Base-by-base conservation (phyloP, 1,139 yeast genomes). In the Arxiozyma slooffiae region DNA sequence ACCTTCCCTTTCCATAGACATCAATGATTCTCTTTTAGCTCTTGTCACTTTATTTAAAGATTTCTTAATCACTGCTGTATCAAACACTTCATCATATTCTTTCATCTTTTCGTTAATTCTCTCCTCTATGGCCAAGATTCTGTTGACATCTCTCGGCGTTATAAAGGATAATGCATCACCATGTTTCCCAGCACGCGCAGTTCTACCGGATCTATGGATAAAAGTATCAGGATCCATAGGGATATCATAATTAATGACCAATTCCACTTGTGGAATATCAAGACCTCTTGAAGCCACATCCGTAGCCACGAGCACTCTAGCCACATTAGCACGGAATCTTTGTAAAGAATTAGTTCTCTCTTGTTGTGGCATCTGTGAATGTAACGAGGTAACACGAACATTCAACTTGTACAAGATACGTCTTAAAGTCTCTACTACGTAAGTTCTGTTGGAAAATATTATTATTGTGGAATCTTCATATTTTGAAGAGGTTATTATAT, bases 171-270 rank as follows among this genome's bases (percentile, higher is more conserved):
- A 67, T 20, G 83, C 73, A 56, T 77, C 82, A 65, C 92, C 92
- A 50, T 73, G 72, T 61, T 95, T 76, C 6, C 97, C 97, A 4
- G 98, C 98, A 77, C 99, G 85, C n/a, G 98, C 99, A 20, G 98
- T 92, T 80, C 99, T 88, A 76, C 99, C 99, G n/a, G 90, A 96
- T 67, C 99, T 76, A 71, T 92, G 99, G 52, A 92, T 87, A 62
- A 85, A 94, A 66, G 90, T 97, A 66, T 92, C 97, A 0, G 98
- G 90, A 66, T 92, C 97, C 4, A 95, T 89, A 5, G 98, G 98
- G 38, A 92, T 79, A 64, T 94, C 98, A 63, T 79, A 92, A 65
- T 94, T 92, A 37, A 94, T 71, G 40, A 94, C 98, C 58, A 90
- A 72, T 62, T 82, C 92, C 6, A 92, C 98, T 4, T 80, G 75